Evolutionary conservation across 2,329 filamentous ascomycete genomes (phyloP).

Genomic region (Periconia macrospinosa): DNA sequence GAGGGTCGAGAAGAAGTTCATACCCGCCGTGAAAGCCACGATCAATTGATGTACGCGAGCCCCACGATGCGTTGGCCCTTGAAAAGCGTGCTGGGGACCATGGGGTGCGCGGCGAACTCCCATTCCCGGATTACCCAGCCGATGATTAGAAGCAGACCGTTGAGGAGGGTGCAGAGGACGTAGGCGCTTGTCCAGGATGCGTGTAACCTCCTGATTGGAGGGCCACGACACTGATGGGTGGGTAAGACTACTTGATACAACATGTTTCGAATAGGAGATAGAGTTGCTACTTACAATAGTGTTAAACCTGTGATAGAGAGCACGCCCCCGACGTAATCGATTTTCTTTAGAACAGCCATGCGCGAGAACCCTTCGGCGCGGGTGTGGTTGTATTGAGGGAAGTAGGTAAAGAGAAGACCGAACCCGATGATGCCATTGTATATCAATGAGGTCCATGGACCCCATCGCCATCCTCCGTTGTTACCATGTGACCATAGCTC

Average conservation of each 20-base stretch:
- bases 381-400: conserved; percentile 30
- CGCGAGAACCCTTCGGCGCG: conserved; percentile 36
- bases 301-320: conserved; percentile 36
- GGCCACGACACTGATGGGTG: conserved; percentile 36
- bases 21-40: conserved; percentile 40
- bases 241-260: not conserved
- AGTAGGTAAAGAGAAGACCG: conserved; percentile 35
- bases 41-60: conserved; percentile 34
- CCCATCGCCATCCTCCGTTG: conserved; percentile 36
- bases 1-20: conserved; percentile 37
- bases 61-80: conserved; percentile 34
- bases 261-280: not conserved
- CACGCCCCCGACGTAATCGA: conserved; percentile 34
- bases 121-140: conserved; percentile 42
- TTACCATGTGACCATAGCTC: conserved; percentile 31
- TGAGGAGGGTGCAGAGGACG: conserved; percentile 39
- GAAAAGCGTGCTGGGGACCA: conserved; percentile 44
- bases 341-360: conserved; percentile 31
- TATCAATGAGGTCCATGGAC: conserved; percentile 38
- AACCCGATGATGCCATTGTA: conserved; percentile 35
- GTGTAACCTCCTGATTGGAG: conserved; percentile 45
- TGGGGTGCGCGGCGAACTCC: conserved; percentile 42
- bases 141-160: conserved; percentile 38
- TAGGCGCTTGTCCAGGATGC: conserved; percentile 44
- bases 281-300: conserved; percentile 26